Conservation (phyloP, 495 filamentous ascomycete species). For the Glonium stellatum region DNA sequence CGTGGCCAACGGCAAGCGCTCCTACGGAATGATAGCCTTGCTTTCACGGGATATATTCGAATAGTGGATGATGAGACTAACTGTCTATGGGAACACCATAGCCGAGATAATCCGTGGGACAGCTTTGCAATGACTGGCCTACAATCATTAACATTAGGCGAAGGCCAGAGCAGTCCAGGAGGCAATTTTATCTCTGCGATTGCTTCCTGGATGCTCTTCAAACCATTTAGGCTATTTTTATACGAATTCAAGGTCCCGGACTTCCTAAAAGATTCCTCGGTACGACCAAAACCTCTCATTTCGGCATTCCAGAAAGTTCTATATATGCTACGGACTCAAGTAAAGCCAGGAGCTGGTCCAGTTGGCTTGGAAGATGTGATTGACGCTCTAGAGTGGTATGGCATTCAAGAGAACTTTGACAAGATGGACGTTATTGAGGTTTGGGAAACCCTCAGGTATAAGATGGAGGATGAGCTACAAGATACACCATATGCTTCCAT, state of each 20-base stretch:
- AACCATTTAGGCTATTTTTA: constrained; percentile 52
- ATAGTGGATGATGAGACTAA: constrained; percentile 55
- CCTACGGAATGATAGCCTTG: constrained; percentile 56
- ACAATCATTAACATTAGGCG: constrained; percentile 42
- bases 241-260: constrained; percentile 46
- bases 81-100: constrained; percentile 55
- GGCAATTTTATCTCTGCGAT: constrained; percentile 37
- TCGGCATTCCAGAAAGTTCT: constrained; percentile 31
- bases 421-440: constrained; percentile 36
- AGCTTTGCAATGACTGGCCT: constrained; percentile 54
- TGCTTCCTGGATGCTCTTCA: constrained; percentile 53
- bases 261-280: constrained; percentile 42
- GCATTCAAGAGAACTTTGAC: constrained; percentile 29
- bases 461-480: constrained; percentile 46
- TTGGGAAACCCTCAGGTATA: constrained; percentile 49
- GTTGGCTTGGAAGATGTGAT: constrained; percentile 26
- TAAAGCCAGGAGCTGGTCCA: constrained; percentile 10
- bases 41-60: constrained; percentile 59
- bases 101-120: constrained; percentile 33
- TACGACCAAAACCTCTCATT: constrained; percentile 43
- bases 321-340: constrained; percentile 27
- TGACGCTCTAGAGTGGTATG: constrained; percentile 33
- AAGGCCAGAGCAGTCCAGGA: constrained; percentile 45
- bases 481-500: constrained; percentile 40
- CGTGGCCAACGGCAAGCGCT: constrained; percentile 55